Evolutionary conservation across 164 flowering plant species (phyloP).

Genomic region (Stephania cephalantha): DNA sequence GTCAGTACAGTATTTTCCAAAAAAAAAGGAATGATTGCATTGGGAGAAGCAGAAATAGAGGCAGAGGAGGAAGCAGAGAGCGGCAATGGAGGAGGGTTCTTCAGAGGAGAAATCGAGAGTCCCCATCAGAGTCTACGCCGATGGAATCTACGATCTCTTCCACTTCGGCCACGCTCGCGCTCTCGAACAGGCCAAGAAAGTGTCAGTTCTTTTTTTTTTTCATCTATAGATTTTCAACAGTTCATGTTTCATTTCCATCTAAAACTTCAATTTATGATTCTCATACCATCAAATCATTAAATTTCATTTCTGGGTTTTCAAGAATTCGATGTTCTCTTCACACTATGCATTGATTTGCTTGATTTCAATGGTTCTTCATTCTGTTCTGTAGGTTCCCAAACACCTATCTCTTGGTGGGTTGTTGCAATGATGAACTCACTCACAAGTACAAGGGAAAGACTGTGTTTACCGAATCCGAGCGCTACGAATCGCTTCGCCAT

Average conservation of each 20-base stretch:
- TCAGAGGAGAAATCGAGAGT: too few relatives aligned
- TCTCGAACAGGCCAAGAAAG: conserved; percentile 88
- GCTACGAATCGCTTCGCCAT: conserved; percentile 92
- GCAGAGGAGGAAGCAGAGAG: too few relatives aligned
- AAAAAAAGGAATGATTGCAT: too few relatives aligned
- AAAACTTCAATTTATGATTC: too few relatives aligned
- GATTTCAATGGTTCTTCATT: background rate
- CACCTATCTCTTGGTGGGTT: conserved; percentile 82
- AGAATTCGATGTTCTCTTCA: too few relatives aligned
- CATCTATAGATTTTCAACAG: too few relatives aligned
- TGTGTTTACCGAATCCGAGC: conserved; percentile 77
- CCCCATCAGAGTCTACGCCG: conserved; percentile 68
- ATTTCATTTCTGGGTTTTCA: too few relatives aligned
- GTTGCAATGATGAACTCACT: conserved; percentile 82
- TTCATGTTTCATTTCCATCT: too few relatives aligned
- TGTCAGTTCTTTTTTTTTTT: conserved; percentile 20
- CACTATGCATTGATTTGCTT: background rate
- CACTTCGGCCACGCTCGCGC: conserved; percentile 93
- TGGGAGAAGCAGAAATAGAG: too few relatives aligned
- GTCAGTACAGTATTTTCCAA: too few relatives aligned
- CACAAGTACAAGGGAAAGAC: conserved; percentile 89
- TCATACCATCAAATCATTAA: too few relatives aligned
- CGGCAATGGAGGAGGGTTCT: conserved; percentile 18
- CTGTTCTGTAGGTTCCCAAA: conserved; percentile 63
- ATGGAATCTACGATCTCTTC: conserved; percentile 93